Evolutionary conservation across 2,329 filamentous ascomycete genomes (phyloP).

Genomic region (Aspergillus costaricaensis): DNA sequence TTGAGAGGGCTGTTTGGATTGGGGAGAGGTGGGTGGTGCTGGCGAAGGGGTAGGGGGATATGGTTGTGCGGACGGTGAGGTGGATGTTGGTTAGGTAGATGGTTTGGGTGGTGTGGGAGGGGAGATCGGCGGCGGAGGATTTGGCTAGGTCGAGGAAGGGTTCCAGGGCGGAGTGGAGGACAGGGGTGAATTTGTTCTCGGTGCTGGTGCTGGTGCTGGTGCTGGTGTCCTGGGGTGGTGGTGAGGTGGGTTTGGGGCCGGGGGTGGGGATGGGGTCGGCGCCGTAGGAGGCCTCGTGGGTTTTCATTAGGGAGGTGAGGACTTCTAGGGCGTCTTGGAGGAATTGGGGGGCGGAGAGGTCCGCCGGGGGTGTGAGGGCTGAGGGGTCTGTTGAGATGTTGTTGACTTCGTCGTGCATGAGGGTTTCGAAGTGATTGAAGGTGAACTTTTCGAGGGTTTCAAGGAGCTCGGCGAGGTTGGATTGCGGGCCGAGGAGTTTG

Average conservation of each 20-base stretch:
- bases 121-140: constrained; percentile 52
- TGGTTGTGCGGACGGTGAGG: constrained; percentile 41
- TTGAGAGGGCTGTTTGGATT: constrained; percentile 56
- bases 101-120: constrained; percentile 47
- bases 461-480: constrained; percentile 70
- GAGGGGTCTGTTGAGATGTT: constrained; percentile 73
- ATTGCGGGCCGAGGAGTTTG: constrained; percentile 71
- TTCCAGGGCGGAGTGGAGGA: constrained; percentile 78
- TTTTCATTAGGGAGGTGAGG: constrained; percentile 76
- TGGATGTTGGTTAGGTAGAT: constrained; percentile 53
- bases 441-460: constrained; percentile 71
- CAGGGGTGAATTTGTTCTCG: constrained; percentile 70
- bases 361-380: constrained; percentile 67
- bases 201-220: not conserved
- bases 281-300: constrained; percentile 77
- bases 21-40: constrained; percentile 58
- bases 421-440: constrained; percentile 75
- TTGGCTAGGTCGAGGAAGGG: constrained; percentile 72
- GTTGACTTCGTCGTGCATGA: constrained; percentile 70
- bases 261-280: constrained; percentile 47
- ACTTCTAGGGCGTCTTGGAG: constrained; percentile 77
- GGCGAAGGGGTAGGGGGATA: constrained; percentile 60
- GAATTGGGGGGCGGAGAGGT: constrained; percentile 78
- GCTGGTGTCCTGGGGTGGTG: too few relatives aligned
- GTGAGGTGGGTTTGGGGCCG: constrained; percentile 42